These are phyloP conservation scores for Strobilomyces dryophilus DNA, from an alignment of 768 basidiomycete genomes.

Conservation along the genomic window DNA sequence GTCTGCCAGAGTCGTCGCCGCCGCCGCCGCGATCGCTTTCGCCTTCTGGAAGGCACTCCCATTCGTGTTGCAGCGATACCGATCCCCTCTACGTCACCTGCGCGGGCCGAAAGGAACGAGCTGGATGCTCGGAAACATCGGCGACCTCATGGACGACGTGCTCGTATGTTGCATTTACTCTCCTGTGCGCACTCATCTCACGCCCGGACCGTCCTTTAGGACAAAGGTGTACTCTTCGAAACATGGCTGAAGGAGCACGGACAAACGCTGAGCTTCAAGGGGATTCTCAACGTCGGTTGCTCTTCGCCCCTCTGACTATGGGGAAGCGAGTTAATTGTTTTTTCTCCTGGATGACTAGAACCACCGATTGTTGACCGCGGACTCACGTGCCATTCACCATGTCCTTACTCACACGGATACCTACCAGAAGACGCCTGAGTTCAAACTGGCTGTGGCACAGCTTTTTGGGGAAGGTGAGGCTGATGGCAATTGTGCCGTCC, in stretches of 20 bases:
- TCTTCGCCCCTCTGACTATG: not conserved
- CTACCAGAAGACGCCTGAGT: slow-evolving; percentile 52
- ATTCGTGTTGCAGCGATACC: slow-evolving; percentile 26
- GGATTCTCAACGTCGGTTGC: slow-evolving; percentile 40
- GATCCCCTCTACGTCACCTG: slow-evolving; percentile 42
- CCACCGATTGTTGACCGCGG: slow-evolving; percentile 49
- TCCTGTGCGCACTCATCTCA: not conserved
- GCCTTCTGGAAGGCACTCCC: slow-evolving; percentile 29
- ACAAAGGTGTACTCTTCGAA: slow-evolving; percentile 33
- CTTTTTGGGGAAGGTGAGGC: slow-evolving; percentile 39
- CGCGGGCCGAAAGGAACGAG: slow-evolving; percentile 47
- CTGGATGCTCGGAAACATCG: slow-evolving; percentile 47
- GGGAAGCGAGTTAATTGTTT: not conserved
- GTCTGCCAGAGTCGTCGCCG: no score
- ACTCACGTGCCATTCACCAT: slow-evolving; percentile 60
- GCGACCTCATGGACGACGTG: slow-evolving; percentile 42
- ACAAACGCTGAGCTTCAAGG: slow-evolving; percentile 39
- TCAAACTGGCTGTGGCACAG: slow-evolving; percentile 34
- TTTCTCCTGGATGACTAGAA: slow-evolving; percentile 15
- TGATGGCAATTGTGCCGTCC: not conserved
- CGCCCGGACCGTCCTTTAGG: slow-evolving; percentile 5
- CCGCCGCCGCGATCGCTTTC: slow-evolving; percentile 22
- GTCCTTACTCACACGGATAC: slow-evolving; percentile 52
- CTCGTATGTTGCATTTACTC: not conserved
- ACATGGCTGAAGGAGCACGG: slow-evolving; percentile 49